Evolutionary conservation across 148 eudicot genomes (phyloP).

Genomic region (Vaccinium corymbosum): DNA sequence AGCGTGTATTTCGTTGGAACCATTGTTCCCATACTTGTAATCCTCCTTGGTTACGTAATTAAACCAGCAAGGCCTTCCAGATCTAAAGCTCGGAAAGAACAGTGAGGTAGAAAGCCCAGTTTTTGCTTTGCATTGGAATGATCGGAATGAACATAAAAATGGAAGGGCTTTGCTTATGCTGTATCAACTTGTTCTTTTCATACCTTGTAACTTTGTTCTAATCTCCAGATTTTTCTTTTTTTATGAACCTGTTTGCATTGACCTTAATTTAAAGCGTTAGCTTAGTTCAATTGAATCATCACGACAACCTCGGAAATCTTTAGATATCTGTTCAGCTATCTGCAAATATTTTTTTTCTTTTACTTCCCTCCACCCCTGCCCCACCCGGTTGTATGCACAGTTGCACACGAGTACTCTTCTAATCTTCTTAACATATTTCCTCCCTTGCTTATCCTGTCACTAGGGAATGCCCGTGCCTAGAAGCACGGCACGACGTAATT

Average conservation of each 20-base stretch:
- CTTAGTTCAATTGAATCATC: background rate
- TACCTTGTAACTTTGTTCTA: background rate
- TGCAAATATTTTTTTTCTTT: background rate
- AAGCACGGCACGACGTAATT: too few relatives aligned
- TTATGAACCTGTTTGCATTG: background rate
- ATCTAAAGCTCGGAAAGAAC: constrained; percentile 68
- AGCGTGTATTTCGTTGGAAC: constrained; percentile 87
- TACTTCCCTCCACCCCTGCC: background rate
- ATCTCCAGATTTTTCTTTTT: background rate
- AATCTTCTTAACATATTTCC: too few relatives aligned
- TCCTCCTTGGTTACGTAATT: constrained; percentile 57
- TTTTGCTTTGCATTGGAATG: background rate
- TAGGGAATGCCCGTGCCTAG: background rate
- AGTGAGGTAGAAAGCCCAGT: constrained; percentile 34
- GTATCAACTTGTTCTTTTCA: background rate
- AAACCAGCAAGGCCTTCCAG: constrained; percentile 69
- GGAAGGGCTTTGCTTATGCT: constrained; percentile 5
- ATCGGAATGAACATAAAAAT: constrained; percentile 10
- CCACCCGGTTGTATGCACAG: background rate
- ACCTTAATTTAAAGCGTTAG: background rate
- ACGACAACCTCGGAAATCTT: background rate
- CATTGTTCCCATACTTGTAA: constrained; percentile 56
- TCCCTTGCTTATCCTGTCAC: background rate
- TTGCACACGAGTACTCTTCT: background rate
- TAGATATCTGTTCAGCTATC: background rate